Percentiles rank a stretch among this genome's conserved stretches.
These are phyloP conservation scores for Crithidia brevicula DNA, from an alignment of 208 protist genomes.

Conservation along the genomic window DNA sequence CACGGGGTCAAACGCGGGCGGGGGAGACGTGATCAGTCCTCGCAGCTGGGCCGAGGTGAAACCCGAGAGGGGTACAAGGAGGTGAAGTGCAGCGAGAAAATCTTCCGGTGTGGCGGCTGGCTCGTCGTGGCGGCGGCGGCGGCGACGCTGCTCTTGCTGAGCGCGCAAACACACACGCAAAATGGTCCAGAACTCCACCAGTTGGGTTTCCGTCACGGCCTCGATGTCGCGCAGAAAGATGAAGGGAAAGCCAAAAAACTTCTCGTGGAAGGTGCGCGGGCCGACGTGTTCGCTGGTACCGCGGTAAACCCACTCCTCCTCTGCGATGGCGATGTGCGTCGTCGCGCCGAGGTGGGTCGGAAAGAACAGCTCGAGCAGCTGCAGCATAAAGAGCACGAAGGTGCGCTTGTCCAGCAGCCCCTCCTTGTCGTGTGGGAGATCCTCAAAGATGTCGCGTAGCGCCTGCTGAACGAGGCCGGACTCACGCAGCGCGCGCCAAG, in stretches of 20 bases:
- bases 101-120: neutral
- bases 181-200: constrained; percentile 82
- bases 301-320: constrained; percentile 88
- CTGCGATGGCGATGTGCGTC: constrained; percentile 70
- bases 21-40: constrained; percentile 27
- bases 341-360: constrained; percentile 47
- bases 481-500: constrained; percentile 26
- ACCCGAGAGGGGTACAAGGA: constrained; percentile 44
- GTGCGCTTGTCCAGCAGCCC: constrained; percentile 59
- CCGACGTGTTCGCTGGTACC: constrained; percentile 73
- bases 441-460: constrained; percentile 71
- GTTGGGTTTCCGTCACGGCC: constrained; percentile 52
- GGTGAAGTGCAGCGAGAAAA: constrained; percentile 21
- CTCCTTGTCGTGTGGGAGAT: constrained; percentile 59
- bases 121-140: neutral
- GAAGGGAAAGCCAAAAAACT: constrained; percentile 83
- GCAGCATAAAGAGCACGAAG: constrained; percentile 77
- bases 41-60: constrained; percentile 45
- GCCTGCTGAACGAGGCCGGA: constrained; percentile 54
- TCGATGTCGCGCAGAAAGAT: constrained; percentile 76
- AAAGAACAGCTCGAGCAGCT: constrained; percentile 85
- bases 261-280: constrained; percentile 83
- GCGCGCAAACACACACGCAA: constrained; percentile 77
- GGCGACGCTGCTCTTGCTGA: constrained; percentile 7
- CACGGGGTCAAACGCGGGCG: constrained; percentile 22